These are phyloP conservation scores for Rhizopus delemar DNA, from an alignment of 371 early-diverging fungal genomes.

Conservation along the genomic window DNA sequence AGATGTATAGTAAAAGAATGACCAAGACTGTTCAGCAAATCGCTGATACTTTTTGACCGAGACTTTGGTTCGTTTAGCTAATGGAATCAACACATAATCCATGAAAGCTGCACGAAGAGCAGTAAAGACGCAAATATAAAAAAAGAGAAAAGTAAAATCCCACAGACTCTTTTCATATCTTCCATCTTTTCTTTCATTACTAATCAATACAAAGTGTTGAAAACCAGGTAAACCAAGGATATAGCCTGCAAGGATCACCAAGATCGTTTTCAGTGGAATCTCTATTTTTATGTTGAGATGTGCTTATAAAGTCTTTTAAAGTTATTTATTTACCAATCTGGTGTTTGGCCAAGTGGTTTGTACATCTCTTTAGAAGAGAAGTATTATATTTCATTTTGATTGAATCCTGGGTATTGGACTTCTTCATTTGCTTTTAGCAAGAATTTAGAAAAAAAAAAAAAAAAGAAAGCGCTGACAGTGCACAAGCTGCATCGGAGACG, in stretches of 20 bases:
- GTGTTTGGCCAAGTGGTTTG: slow-evolving; percentile 34
- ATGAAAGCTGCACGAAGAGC: slow-evolving; percentile 57
- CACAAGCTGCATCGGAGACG: too few species aligned
- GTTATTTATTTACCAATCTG: slow-evolving; percentile 33
- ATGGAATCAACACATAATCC: slow-evolving; percentile 56
- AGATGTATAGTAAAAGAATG: slow-evolving; percentile 57
- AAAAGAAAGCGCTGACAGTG: neutral
- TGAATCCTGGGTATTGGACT: slow-evolving; percentile 2
- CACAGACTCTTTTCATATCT: slow-evolving; percentile 56
- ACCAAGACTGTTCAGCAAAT: slow-evolving; percentile 75
- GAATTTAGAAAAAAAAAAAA: slow-evolving; percentile 2
- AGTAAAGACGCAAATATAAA: slow-evolving; percentile 68
- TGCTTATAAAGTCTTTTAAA: neutral
- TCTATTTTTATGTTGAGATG: slow-evolving; percentile 17
- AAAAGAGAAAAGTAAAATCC: slow-evolving; percentile 60
- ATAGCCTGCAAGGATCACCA: slow-evolving; percentile 32
- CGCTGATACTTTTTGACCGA: slow-evolving; percentile 53
- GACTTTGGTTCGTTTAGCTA: slow-evolving; percentile 46
- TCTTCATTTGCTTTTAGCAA: slow-evolving; percentile 2
- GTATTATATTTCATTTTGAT: slow-evolving; percentile 1
- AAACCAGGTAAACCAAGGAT: slow-evolving; percentile 36
- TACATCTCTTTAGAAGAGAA: neutral
- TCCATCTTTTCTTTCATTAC: slow-evolving; percentile 40
- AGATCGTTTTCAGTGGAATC: slow-evolving; percentile 36
- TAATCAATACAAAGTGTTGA: slow-evolving; percentile 52